Evolutionary conservation across 257 asterid species (phyloP).

Genomic region (Petunia axillaris): DNA sequence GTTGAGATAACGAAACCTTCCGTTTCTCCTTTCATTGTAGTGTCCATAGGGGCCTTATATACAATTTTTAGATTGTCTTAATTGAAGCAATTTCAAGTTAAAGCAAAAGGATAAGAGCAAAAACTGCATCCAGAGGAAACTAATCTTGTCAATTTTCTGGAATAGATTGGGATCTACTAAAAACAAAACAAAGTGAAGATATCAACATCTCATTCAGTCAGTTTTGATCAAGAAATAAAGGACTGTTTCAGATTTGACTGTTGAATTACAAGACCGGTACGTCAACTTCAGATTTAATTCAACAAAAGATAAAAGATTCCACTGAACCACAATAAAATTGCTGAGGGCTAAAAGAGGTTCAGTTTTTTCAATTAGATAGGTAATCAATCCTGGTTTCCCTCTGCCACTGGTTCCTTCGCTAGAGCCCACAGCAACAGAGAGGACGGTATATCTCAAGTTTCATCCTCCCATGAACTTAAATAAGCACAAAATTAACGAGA

Average conservation of each 20-base stretch:
- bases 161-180: background rate
- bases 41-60: slow-evolving; percentile 20
- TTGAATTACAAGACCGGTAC: background rate
- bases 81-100: slow-evolving; percentile 5
- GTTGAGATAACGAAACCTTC: slow-evolving; percentile 32
- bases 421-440: slow-evolving; percentile 7
- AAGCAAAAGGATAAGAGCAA: background rate
- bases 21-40: slow-evolving; percentile 20
- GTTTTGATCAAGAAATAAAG: background rate
- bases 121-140: background rate
- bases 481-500: background rate
- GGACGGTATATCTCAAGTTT: background rate
- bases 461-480: background rate
- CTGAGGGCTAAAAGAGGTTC: slow-evolving; percentile 2
- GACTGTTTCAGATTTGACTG: slow-evolving; percentile 10
- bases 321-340: background rate
- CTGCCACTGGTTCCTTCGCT: background rate
- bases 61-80: background rate
- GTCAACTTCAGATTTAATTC: background rate
- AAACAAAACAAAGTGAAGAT: slow-evolving; percentile 1
- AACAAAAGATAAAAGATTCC: background rate
- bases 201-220: background rate
- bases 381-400: background rate
- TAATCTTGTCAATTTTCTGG: background rate
- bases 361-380: background rate